Base-by-base conservation (phyloP, 805 yeast species). In the Sugiyamaella chiloensis region DNA sequence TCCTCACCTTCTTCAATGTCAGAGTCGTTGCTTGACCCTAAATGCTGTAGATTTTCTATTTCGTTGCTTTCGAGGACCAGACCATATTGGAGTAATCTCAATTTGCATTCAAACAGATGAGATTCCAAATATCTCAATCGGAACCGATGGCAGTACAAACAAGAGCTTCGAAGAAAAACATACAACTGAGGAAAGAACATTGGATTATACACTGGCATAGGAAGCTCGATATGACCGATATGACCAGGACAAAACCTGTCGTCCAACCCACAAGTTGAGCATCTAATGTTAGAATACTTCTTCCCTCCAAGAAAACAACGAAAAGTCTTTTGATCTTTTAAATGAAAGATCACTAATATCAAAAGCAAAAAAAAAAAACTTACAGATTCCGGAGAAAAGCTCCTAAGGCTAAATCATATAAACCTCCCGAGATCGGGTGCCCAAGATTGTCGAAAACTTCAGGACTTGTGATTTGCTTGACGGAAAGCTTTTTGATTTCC, bases 241-340 rank as follows among this genome's bases (percentile, higher is more conserved):
- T 93, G 99, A 40, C 99, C 99, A 3, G 97, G 97, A 72, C 99
- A 93, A 59, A 80, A 83, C 62, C 85, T 81, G 58, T 91, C 97
- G 64, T 90, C 96, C 53, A 91, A 74, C 16, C 98, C 96, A 78
- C 99, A 93, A 1, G 98, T 91, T 19, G 93, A 77, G 78, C 99
- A 89, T 42, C 69, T 65, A 48, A 27, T 29, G 46, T 19, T 14
- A 24, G 30, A 14, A 34, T 9, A 12, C 21, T 19, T 17, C 36
- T 26, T 26, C 11, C 11, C 9, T 26, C 29, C n/a, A n/a, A n/a
- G n/a, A n/a, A n/a, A n/a, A n/a, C n/a, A n/a, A n/a, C n/a, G n/a
- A n/a, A n/a, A n/a, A n/a, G n/a, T n/a, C n/a, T n/a, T n/a, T n/a
- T n/a, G n/a, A n/a, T n/a, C n/a, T n/a, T n/a, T n/a, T n/a, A n/a